Base-by-base conservation (phyloP, 192 early-diverging fungal species). In the Endogone sp. region DNA sequence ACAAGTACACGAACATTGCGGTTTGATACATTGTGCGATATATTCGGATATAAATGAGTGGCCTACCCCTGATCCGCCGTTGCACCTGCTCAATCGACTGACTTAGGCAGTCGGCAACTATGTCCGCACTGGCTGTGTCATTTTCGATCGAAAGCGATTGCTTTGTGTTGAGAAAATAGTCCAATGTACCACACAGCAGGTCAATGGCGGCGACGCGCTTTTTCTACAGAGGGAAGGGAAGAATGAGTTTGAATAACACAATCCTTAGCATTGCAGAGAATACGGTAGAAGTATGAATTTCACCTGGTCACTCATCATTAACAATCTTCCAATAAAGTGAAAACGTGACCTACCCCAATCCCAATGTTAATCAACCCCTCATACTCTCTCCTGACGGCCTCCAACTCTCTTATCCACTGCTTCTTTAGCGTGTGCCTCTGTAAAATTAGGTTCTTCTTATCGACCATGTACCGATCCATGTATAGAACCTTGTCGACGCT, bases 391-490 rank as follows among this genome's bases (percentile, higher is more conserved):
- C 59, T 23, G 59, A 28, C 8, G 6, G 6, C 59, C 8, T 60
- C 10, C 59, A 60, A 28, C 59, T 60, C 59, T 22, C 59, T 9
- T 21, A 6, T 10, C 59, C 59, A 60, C 27, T 60, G 8, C 2
- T 23, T 21, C 2, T 26, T 28, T 28, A 60, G 10, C 22, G 6
- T 8, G 10, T 28, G 10, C 22, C 59, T 60, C 10, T 22, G 4
- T 10, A 60, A 60, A 16, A 60, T 60, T 10, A 16, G 9, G 22
- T 23, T 22, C 6, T 22, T 6, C 59, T 81, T 81, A 13, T 63
- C 24, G 13, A 26, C 26, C 62, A 81, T 37, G 60, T 81, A 81
- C 9, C 79, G 61, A 65, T 81, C 79, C 62, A 81, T 63, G 60
- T 81, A 81, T 3, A 81, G 64, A 8, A 56, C 60, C 49, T 67